These are phyloP conservation scores for Tremellales sp. DNA, from an alignment of 1,284 basidiomycete species.

Conservation along the genomic window DNA sequence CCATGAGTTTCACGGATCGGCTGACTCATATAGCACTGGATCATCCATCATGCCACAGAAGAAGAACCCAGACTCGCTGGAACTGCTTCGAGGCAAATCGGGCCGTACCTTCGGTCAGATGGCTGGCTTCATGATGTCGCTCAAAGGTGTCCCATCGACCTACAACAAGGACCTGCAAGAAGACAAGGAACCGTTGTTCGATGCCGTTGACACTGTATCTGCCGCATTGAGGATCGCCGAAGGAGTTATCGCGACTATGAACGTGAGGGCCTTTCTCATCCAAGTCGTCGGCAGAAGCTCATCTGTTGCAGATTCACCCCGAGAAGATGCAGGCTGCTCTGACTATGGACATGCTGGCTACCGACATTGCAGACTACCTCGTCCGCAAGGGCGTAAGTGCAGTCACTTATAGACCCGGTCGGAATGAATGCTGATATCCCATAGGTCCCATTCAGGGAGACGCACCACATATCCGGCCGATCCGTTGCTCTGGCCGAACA, in stretches of 20 bases:
- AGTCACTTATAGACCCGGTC: background rate
- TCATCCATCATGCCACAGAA: slow-evolving; percentile 99
- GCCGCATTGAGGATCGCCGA: slow-evolving; percentile 89
- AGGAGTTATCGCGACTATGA: slow-evolving; percentile 86
- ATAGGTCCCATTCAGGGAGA: slow-evolving; percentile 87
- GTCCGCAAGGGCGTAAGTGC: slow-evolving; percentile 88
- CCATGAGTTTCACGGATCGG: slow-evolving; percentile 58
- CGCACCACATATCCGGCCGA: slow-evolving; percentile 94
- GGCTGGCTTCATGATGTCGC: slow-evolving; percentile 97
- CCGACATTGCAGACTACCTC: slow-evolving; percentile 95
- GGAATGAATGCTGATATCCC: background rate
- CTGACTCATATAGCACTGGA: slow-evolving; percentile 65
- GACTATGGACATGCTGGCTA: slow-evolving; percentile 96
- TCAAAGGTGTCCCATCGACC: slow-evolving; percentile 95
- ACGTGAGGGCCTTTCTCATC: slow-evolving; percentile 52
- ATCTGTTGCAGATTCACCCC: slow-evolving; percentile 60
- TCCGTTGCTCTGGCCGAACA: slow-evolving; percentile 91
- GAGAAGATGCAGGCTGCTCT: slow-evolving; percentile 85
- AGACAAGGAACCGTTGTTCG: slow-evolving; percentile 96
- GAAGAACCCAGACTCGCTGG: slow-evolving; percentile 96
- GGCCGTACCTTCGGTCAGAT: slow-evolving; percentile 94
- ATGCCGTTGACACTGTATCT: slow-evolving; percentile 84
- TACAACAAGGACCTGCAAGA: slow-evolving; percentile 99
- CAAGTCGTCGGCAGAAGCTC: background rate
- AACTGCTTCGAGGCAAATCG: slow-evolving; percentile 89